Evolutionary conservation across 2,329 filamentous ascomycete species (phyloP), one percentile per base, ranked within the genome.

Genomic region (Exserohilum turcica): DNA sequence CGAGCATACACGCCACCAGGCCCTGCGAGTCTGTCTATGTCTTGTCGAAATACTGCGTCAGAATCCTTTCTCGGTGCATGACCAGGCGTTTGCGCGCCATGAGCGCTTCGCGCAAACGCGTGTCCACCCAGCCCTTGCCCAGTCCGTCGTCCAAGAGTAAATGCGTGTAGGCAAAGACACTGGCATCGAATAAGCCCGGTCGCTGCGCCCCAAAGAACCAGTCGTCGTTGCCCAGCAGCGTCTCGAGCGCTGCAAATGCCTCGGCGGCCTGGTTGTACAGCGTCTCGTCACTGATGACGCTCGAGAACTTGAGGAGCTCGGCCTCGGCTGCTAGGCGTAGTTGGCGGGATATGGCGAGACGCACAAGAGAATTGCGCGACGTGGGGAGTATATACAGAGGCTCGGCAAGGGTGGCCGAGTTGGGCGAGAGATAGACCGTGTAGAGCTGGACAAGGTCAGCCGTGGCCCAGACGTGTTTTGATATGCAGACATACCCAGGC

Each of bases 161-260:
- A 73, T 95, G 86, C 0, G 90, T 92, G 74, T 97, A 99, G 3
- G 91, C 87, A 76, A 97, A 97, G 2, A 97, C 84, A 48, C 85
- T 86, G 6, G 93, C 92, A 75, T 99, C 94, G 64, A 97, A 93
- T 19, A 93, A 69, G 0, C 86, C 85, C 0, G 93, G 91, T 13
- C 74, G 70, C 27, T 73, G 44, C 52, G 72, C 70, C 4, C 78
- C 81, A 66, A 87, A 88, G 71, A 89, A 90, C 79, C 85, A 88
- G 15, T 76, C 65, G 32, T 85, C 74, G 0, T 81, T 73, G 1
- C 80, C 85, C 8, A 91, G 76, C 7, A 88, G 66, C 16, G 74
- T 78, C 2, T 84, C 84, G 7, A 91, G 74, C 2, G 87, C 85
- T 33, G 79, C 77, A 54, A 89, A 85, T 0, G 87, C 87, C 46